phyloP scores from a whole-genome alignment of 2,329 filamentous ascomycete genomes.

The Xylaria sp. region DNA sequence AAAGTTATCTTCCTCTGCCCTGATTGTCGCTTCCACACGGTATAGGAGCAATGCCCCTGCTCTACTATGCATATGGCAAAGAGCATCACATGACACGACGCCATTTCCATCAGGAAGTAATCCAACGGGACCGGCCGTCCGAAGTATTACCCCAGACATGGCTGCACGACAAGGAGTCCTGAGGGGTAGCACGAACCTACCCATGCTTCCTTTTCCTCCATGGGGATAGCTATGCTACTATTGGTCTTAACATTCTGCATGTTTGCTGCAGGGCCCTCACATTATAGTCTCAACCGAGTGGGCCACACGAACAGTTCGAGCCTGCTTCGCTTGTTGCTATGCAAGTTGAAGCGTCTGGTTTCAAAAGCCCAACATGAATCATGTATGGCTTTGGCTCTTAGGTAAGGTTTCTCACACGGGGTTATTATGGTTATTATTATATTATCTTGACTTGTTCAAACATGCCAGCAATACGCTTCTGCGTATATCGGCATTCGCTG shows the following conservation, averaged over 20 bases:
- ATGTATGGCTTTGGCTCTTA: background rate
- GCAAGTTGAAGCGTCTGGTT: conserved; percentile 11
- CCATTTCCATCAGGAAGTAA: background rate
- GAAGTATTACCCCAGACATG: conserved; percentile 3
- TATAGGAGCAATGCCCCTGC: background rate
- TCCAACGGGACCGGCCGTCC: conserved; percentile 6
- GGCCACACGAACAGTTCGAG: conserved; percentile 1
- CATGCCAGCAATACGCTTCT: conserved; percentile 48
- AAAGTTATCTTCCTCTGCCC: conserved; percentile 11
- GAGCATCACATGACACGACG: conserved; percentile 20
- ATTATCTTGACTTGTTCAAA: conserved; percentile 10
- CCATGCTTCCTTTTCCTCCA: background rate
- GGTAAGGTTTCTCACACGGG: background rate
- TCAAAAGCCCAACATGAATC: background rate
- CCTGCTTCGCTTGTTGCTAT: background rate
- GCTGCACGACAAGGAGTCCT: conserved; percentile 6
- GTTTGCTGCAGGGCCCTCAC: conserved; percentile 28
- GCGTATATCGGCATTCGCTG: conserved; percentile 61
- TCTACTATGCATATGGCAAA: background rate
- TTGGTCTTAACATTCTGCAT: conserved; percentile 21
- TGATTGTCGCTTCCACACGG: conserved; percentile 11
- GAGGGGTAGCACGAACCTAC: conserved; percentile 3
- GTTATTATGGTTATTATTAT: background rate
- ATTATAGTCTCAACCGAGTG: conserved; percentile 4
- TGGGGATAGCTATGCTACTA: background rate